Percentiles rank a stretch among this genome's conserved stretches.
Evolutionary conservation across 306 rosid species (phyloP).

Genomic region (Heteromeles arbutifolia): DNA sequence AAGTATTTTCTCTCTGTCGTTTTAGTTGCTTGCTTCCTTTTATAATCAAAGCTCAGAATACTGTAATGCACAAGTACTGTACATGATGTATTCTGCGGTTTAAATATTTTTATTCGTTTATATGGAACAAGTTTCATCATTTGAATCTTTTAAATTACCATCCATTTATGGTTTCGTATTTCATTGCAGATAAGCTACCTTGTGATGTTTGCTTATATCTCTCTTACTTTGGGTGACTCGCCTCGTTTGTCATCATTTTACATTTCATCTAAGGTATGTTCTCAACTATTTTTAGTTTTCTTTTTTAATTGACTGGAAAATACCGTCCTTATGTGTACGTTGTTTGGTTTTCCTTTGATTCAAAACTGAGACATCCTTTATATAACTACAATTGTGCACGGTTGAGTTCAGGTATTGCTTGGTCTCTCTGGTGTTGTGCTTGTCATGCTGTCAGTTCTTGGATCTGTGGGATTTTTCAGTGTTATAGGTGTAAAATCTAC

Average conservation of each 20-base stretch:
- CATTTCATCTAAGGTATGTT: slow-evolving; percentile 83
- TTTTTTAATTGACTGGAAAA: neutral
- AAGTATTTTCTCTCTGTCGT: slow-evolving; percentile 19
- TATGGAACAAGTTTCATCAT: neutral
- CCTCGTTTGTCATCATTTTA: slow-evolving; percentile 62
- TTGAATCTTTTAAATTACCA: slow-evolving; percentile 2
- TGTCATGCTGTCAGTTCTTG: slow-evolving; percentile 92
- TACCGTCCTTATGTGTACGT: neutral
- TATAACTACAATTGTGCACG: slow-evolving; percentile 11
- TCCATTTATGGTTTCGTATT: slow-evolving; percentile 4
- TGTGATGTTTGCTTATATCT: slow-evolving; percentile 95
- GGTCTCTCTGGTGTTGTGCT: slow-evolving; percentile 92
- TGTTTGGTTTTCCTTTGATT: neutral
- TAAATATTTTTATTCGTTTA: neutral
- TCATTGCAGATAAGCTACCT: slow-evolving; percentile 89
- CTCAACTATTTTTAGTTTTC: slow-evolving; percentile 1
- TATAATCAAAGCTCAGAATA: neutral
- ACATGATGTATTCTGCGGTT: neutral
- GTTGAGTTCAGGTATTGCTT: slow-evolving; percentile 68
- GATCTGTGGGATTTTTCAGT: slow-evolving; percentile 89
- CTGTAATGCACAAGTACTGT: neutral
- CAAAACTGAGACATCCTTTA: neutral
- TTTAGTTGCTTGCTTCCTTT: neutral
- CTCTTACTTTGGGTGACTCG: slow-evolving; percentile 91
- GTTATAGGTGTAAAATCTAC: slow-evolving; percentile 91